Conservation (phyloP, 192 early-diverging fungal genomes). For the Backusella psychrophila region DNA sequence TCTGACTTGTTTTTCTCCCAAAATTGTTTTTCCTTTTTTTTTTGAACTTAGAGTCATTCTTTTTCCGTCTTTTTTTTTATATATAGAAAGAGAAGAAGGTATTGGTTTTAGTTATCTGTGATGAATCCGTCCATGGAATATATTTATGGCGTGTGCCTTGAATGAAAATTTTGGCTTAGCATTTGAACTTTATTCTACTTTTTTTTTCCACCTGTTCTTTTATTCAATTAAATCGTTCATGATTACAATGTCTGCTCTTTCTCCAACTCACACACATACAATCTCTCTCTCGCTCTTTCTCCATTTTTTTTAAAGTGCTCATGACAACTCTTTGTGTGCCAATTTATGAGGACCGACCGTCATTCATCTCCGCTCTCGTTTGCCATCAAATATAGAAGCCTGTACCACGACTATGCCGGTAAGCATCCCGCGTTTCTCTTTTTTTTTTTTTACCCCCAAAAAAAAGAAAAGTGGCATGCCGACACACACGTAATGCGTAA, state of each 20-base stretch:
- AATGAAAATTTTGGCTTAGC: not conserved
- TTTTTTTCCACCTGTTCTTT: not conserved
- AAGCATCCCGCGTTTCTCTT: not conserved
- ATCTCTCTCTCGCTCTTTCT: not conserved
- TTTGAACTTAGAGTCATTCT: too few relatives aligned
- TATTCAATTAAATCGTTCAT: not conserved
- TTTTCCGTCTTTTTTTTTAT: too few relatives aligned
- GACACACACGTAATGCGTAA: not conserved
- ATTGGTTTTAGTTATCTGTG: not conserved
- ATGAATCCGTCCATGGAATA: not conserved
- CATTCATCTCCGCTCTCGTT: not conserved
- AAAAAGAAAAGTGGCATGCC: not conserved
- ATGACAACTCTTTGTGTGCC: not conserved
- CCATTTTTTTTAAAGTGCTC: not conserved
- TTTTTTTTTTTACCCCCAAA: not conserved
- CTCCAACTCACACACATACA: too few relatives aligned
- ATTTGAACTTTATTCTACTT: not conserved
- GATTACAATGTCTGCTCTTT: not conserved
- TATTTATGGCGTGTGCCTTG: not conserved
- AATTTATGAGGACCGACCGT: not conserved
- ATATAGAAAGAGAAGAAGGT: not conserved
- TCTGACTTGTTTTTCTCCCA: not conserved
- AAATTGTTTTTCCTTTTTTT: not conserved
- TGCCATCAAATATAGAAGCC: not conserved
- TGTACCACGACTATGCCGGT: not conserved